Base-by-base conservation (phyloP, 805 yeast genomes). In the Myxozyma lipomycoides region DNA sequence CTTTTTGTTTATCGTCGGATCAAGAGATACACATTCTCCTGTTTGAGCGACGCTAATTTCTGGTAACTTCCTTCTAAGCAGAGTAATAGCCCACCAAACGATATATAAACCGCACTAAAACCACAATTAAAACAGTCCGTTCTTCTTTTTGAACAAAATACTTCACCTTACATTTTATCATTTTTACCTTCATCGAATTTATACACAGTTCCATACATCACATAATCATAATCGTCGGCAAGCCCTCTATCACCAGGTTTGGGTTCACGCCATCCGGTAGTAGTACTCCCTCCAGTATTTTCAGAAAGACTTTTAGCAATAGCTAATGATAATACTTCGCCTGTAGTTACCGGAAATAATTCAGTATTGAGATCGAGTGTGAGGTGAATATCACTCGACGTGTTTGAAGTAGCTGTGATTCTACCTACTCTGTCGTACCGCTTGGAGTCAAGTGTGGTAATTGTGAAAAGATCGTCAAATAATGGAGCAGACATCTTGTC, bases 141-240 rank as follows among this genome's bases (percentile, higher is more conserved):
- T 23, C 23, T 12, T 3, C 10, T 10, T 19, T 22, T 4, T 10
- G 28, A 10, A 12, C 22, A 42, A 26, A 21, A 35, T 2, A 42
- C 17, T n/a, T 1, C 18, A 19, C 58, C 72, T 53, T 45, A 69
- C 64, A 74, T 73, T 60, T 73, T 72, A 56, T 76, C 79, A 58
- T 79, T 79, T 39, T 76, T 74, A 56, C 83, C 79, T 71, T 93
- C 98, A 68, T 91, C 96, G 66, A 93, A 93, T 69, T 91, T 90
- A 75, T 93, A 93, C 41, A 93, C 95, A 4, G 96, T 89, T 48
- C 98, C 98, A 67, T 90, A 82, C 98, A 93, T 91, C 59, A 93
- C 98, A 64, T 93, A 93, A 69, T 91, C 98, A 73, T 89, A 91
- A 66, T 93, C 98, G 67, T 91, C 97, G 60, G 96, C 96, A 63